phyloP scores from a whole-genome alignment of 164 flowering plant genomes.

The Chimonanthus salicifolius region DNA sequence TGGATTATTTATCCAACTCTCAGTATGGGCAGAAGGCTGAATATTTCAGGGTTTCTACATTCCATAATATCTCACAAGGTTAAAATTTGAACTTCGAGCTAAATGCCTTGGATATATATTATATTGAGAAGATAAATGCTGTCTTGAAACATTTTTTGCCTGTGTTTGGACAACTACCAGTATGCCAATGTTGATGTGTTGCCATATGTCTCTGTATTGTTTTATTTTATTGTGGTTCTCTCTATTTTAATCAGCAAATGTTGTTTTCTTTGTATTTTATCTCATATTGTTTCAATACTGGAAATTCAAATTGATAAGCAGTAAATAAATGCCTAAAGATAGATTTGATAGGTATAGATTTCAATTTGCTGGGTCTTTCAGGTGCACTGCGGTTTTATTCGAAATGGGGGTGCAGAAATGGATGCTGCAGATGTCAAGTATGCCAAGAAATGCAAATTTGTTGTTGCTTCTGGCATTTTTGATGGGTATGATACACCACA shows the following conservation, averaged over 20 bases:
- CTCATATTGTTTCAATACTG: neutral
- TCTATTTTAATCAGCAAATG: neutral
- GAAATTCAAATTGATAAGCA: too few relatives aligned
- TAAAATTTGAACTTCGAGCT: too few relatives aligned
- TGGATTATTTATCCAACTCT: neutral
- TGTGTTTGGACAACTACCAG: neutral
- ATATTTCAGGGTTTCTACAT: neutral
- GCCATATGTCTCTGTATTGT: neutral
- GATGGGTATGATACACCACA: constrained; percentile 97
- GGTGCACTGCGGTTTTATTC: constrained; percentile 96
- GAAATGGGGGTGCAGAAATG: constrained; percentile 91
- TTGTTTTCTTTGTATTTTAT: neutral
- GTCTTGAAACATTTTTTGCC: neutral
- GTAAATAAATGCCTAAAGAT: too few relatives aligned
- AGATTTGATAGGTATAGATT: too few relatives aligned
- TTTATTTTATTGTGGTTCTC: too few relatives aligned
- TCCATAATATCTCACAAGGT: neutral
- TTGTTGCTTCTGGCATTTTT: constrained; percentile 96
- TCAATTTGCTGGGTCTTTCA: constrained; percentile 20
- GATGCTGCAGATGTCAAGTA: constrained; percentile 49
- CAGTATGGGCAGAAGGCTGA: neutral
- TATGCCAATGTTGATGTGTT: neutral
- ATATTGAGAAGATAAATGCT: neutral
- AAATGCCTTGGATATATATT: too few relatives aligned
- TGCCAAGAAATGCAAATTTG: constrained; percentile 73